Evolutionary conservation across 331 rosid species (phyloP).

Genomic region (Cucumis variabilis): DNA sequence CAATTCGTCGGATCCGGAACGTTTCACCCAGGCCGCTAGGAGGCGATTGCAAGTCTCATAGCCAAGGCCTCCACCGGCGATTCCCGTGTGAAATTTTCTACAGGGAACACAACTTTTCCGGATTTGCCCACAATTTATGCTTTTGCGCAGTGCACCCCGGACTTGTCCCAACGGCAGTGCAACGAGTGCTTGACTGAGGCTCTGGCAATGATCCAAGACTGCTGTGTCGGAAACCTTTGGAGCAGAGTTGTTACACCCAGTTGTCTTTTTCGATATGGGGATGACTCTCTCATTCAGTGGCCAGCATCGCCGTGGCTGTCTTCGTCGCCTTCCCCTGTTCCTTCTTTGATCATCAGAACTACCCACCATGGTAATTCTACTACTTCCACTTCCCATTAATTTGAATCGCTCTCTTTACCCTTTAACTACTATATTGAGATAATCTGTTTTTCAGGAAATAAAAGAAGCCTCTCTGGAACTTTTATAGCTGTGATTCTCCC

Average conservation of each 20-base stretch:
- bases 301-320: background rate
- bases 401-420: too few relatives aligned
- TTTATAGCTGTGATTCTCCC: constrained; percentile 16
- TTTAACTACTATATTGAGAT: too few relatives aligned
- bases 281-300: background rate
- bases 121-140: constrained; percentile 34
- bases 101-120: background rate
- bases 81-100: constrained; percentile 38
- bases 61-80: constrained; percentile 40
- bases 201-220: background rate
- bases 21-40: background rate
- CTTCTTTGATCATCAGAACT: background rate
- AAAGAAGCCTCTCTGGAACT: constrained; percentile 16
- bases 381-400: background rate
- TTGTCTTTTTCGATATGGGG: constrained; percentile 47
- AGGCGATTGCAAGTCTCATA: constrained; percentile 20
- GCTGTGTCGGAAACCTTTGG: constrained; percentile 22
- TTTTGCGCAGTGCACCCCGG: constrained; percentile 52
- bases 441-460: constrained; percentile 31
- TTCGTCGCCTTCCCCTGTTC: background rate
- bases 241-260: constrained; percentile 39
- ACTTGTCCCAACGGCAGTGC: constrained; percentile 39
- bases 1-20: background rate
- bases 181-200: constrained; percentile 32
- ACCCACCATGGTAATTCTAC: background rate